phyloP scores from a whole-genome alignment of 2,329 filamentous ascomycete species.

The Balansia obtecta region DNA sequence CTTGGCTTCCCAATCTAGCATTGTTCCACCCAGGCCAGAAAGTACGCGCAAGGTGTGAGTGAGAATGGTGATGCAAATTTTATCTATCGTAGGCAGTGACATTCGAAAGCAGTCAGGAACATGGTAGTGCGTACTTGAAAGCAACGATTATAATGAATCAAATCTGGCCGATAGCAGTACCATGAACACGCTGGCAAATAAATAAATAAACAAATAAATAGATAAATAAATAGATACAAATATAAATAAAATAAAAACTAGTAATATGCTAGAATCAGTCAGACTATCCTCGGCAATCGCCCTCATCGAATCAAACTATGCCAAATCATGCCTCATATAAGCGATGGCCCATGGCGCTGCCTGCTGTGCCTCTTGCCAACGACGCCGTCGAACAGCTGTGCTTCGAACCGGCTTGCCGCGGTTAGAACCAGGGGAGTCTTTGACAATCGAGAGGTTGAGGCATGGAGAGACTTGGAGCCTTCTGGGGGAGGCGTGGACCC shows the following conservation, averaged over 20 bases:
- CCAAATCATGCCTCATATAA: not conserved
- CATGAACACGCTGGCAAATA: not conserved
- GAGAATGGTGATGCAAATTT: too few species aligned
- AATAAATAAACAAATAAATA: too few species aligned
- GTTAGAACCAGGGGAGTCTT: not conserved
- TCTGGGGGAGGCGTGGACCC: not conserved
- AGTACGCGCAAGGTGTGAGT: too few species aligned
- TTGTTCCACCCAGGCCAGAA: too few species aligned
- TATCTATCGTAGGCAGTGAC: too few species aligned
- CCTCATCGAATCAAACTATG: not conserved
- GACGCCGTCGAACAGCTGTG: constrained; percentile 40
- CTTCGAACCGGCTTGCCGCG: not conserved
- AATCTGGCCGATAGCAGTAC: not conserved
- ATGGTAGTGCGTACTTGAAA: too few species aligned
- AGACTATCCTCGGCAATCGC: not conserved
- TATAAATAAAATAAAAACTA: too few species aligned
- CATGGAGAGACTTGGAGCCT: not conserved
- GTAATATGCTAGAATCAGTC: too few species aligned
- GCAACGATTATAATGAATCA: too few species aligned
- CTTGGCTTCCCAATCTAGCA: too few species aligned
- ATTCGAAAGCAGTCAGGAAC: too few species aligned
- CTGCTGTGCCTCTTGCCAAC: constrained; percentile 51
- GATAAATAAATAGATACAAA: too few species aligned
- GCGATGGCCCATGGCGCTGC: constrained; percentile 19
- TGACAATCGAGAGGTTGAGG: not conserved